Conservation (phyloP, 495 filamentous ascomycete genomes). For the Lophiostoma macrostomum region DNA sequence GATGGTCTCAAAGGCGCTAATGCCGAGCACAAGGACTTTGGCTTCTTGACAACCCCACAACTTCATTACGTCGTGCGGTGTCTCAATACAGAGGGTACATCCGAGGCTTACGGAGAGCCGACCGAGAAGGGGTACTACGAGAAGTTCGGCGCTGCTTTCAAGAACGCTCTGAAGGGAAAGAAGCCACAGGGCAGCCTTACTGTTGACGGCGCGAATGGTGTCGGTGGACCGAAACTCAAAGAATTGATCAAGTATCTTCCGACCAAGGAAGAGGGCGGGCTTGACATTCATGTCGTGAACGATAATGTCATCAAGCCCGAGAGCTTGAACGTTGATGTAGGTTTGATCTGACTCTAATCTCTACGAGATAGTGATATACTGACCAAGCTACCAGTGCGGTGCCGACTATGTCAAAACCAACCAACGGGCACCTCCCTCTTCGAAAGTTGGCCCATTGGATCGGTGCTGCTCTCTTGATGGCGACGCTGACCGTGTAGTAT, state of each 20-base stretch:
- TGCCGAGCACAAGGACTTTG: conserved; percentile 73
- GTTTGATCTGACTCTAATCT: conserved; percentile 19
- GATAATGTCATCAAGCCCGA: conserved; percentile 88
- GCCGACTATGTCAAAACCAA: conserved; percentile 97
- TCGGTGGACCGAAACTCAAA: conserved; percentile 86
- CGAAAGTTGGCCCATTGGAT: conserved; percentile 68
- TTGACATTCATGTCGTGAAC: conserved; percentile 85
- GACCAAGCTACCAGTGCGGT: conserved; percentile 62
- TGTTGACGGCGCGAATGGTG: conserved; percentile 95
- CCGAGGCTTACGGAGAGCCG: conserved; percentile 78
- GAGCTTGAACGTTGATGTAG: conserved; percentile 80
- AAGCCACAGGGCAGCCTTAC: conserved; percentile 63
- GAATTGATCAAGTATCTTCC: conserved; percentile 84
- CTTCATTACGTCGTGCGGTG: conserved; percentile 95
- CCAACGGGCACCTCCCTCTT: conserved; percentile 82
- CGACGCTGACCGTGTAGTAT: conserved; percentile 91
- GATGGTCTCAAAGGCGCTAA: conserved; percentile 73
- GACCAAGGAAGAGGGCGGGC: conserved; percentile 55
- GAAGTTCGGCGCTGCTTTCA: conserved; percentile 78
- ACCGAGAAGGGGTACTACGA: conserved; percentile 92
- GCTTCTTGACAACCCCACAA: conserved; percentile 89
- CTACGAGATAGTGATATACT: conserved; percentile 4
- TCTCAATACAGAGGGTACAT: conserved; percentile 82
- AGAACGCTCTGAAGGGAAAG: conserved; percentile 70
- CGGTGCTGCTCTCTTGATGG: conserved; percentile 92